Evolutionary conservation across 2,329 filamentous ascomycete species (phyloP).

Genomic region (Xylogone sp.): DNA sequence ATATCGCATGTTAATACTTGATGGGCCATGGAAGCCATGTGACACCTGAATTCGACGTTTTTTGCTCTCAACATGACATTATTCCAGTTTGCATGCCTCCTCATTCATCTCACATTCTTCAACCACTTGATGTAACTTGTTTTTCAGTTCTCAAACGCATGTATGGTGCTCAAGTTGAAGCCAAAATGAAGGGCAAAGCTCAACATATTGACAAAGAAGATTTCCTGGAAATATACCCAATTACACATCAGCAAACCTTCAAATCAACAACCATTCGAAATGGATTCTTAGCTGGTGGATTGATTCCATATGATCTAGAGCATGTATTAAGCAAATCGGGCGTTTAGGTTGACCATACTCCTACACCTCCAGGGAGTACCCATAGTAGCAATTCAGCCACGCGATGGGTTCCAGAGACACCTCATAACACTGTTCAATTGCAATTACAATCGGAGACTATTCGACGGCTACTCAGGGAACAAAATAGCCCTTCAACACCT

Average conservation of each 20-base stretch:
- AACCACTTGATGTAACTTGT: slow-evolving; percentile 31
- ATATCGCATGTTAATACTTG: slow-evolving; percentile 29
- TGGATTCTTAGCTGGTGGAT: slow-evolving; percentile 24
- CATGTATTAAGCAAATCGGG: slow-evolving; percentile 20
- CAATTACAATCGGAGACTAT: slow-evolving; percentile 5
- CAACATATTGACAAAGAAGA: slow-evolving; percentile 22
- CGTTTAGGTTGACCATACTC: slow-evolving; percentile 3
- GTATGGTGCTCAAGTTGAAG: slow-evolving; percentile 22
- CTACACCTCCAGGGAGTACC: slow-evolving; percentile 1
- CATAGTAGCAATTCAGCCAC: not conserved
- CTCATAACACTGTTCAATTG: slow-evolving; percentile 9
- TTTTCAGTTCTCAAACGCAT: slow-evolving; percentile 26
- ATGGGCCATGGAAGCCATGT: slow-evolving; percentile 30
- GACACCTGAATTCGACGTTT: slow-evolving; percentile 26
- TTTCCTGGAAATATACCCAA: slow-evolving; percentile 19
- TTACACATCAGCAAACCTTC: slow-evolving; percentile 17
- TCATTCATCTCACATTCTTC: slow-evolving; percentile 30
- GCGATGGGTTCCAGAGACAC: slow-evolving; percentile 8
- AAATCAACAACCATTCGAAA: slow-evolving; percentile 22
- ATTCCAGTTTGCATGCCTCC: slow-evolving; percentile 29
- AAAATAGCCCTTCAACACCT: slow-evolving; percentile 2
- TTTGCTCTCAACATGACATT: slow-evolving; percentile 27
- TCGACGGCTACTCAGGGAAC: slow-evolving; percentile 1
- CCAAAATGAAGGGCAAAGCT: slow-evolving; percentile 15
- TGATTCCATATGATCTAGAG: slow-evolving; percentile 26